These are phyloP conservation scores for Hygrophoropsis aurantiaca DNA, from an alignment of 768 basidiomycete species.

Conservation along the genomic window DNA sequence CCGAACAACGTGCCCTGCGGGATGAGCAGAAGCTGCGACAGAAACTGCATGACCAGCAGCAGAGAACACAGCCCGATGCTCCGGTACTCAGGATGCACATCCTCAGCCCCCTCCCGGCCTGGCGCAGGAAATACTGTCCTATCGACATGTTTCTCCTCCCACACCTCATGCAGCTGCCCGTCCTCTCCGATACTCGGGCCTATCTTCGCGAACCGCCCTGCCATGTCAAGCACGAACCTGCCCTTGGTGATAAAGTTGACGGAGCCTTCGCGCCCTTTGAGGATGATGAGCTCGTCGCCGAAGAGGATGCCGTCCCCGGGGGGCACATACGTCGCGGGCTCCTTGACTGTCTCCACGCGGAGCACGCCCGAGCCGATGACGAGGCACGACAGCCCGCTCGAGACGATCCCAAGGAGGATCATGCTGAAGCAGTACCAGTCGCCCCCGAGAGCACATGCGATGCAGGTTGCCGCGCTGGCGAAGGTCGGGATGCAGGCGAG, in stretches of 20 bases:
- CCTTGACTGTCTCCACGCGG: slow-evolving; percentile 10
- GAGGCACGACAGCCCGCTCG: slow-evolving; percentile 28
- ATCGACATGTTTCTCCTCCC: no score
- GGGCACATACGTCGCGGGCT: slow-evolving; percentile 23
- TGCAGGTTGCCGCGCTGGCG: slow-evolving; percentile 20
- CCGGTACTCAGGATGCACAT: slow-evolving; percentile 9
- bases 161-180: no score
- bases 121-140: no score
- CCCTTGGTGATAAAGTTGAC: slow-evolving; percentile 33
- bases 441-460: slow-evolving; percentile 19
- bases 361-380: slow-evolving; percentile 30
- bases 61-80: slow-evolving; percentile 28
- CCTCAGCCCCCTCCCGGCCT: no score
- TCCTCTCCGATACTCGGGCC: no score
- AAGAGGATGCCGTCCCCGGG: slow-evolving; percentile 32
- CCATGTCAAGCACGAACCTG: slow-evolving; percentile 21
- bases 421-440: slow-evolving; percentile 33
- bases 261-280: slow-evolving; percentile 30
- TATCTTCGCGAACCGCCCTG: neutral
- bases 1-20: slow-evolving; percentile 35
- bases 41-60: slow-evolving; percentile 31
- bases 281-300: slow-evolving; percentile 23
- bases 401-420: slow-evolving; percentile 33
- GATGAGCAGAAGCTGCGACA: slow-evolving; percentile 33
- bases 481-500: slow-evolving; percentile 24